Evolutionary conservation across 345 rosid species (phyloP).

Genomic region (Acer yangbiense): DNA sequence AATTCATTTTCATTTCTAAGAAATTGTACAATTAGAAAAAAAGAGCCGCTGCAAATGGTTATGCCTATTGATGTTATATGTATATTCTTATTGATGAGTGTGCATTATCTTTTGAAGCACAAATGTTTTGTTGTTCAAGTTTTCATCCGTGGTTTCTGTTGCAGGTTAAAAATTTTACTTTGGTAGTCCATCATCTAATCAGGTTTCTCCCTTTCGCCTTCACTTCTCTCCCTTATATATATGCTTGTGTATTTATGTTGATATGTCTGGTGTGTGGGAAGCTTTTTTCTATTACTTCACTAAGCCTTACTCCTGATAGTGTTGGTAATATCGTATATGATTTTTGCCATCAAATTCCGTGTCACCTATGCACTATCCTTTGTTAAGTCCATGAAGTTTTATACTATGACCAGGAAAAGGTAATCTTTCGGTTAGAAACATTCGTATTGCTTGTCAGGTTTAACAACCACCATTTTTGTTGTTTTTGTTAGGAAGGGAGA

Average conservation of each 20-base stretch:
- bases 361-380: neutral
- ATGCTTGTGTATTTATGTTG: neutral
- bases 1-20: neutral
- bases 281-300: neutral
- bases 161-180: slow-evolving; percentile 59
- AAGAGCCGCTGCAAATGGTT: neutral
- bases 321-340: neutral
- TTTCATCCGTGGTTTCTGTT: slow-evolving; percentile 20
- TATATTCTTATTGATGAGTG: neutral
- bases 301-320: neutral
- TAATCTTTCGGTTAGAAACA: neutral
- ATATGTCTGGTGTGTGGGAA: neutral
- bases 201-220: slow-evolving; percentile 40
- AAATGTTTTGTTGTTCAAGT: neutral
- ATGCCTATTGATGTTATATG: neutral
- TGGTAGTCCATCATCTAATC: slow-evolving; percentile 36
- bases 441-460: neutral
- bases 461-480: slow-evolving; percentile 11
- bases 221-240: neutral
- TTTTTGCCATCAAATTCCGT: neutral
- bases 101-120: slow-evolving; percentile 7
- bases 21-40: neutral
- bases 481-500: slow-evolving; percentile 58
- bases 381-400: neutral
- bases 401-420: neutral